Percentiles rank a stretch among this genome's conserved stretches.
Evolutionary conservation across 768 basidiomycete species (phyloP).

Genomic region (Phlebiopsis flavidoalba): DNA sequence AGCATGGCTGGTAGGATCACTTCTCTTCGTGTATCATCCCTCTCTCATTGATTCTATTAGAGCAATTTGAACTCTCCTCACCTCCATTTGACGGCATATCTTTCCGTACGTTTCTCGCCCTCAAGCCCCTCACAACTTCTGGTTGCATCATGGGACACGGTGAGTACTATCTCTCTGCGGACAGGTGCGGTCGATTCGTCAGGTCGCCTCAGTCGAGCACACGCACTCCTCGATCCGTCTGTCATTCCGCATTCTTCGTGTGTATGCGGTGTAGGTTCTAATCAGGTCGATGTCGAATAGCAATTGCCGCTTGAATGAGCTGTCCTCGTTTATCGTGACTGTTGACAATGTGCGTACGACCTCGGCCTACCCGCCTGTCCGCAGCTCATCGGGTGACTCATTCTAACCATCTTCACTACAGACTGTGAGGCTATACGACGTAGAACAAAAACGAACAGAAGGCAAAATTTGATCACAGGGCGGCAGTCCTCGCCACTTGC

Average conservation of each 20-base stretch:
- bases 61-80: conserved; percentile 44
- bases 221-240: neutral
- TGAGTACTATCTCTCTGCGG: conserved; percentile 26
- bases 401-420: conserved; percentile 21
- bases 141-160: conserved; percentile 89
- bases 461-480: conserved; percentile 84
- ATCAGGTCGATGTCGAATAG: neutral
- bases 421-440: conserved; percentile 56
- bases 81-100: conserved; percentile 87
- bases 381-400: neutral
- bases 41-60: conserved; percentile 8
- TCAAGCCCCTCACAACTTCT: conserved; percentile 73
- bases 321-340: neutral
- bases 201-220: neutral
- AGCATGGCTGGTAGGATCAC: neutral
- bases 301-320: neutral
- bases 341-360: conserved; percentile 14
- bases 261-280: neutral
- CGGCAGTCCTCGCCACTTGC: conserved; percentile 79
- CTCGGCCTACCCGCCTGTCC: neutral
- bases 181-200: neutral
- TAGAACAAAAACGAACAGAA: conserved; percentile 57
- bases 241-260: neutral
- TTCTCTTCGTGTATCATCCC: neutral
- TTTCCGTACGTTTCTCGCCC: conserved; percentile 75